A percentile compares a stretch with the other conserved stretches of the same genome.
Conservation (phyloP, 2,329 filamentous ascomycete genomes). For the Aspergillus hiratsukae region DNA sequence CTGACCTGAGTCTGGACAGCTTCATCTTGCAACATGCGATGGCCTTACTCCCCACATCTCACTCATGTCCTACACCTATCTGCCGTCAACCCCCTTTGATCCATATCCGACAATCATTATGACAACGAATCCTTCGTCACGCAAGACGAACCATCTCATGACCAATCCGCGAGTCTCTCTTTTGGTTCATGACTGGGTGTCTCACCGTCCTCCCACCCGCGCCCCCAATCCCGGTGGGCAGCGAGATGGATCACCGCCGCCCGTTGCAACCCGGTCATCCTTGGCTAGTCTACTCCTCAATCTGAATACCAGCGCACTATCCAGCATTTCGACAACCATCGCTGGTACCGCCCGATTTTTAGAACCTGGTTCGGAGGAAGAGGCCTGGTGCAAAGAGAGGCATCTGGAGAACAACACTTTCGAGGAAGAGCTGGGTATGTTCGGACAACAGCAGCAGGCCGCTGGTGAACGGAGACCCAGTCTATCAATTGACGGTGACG, state of each 20-base stretch:
- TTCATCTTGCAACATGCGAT: slow-evolving; percentile 89
- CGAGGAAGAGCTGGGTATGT: slow-evolving; percentile 48
- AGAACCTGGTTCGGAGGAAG: slow-evolving; percentile 69
- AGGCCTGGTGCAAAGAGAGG: slow-evolving; percentile 73
- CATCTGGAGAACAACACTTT: slow-evolving; percentile 94
- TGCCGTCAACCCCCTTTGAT: slow-evolving; percentile 69
- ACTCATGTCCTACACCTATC: slow-evolving; percentile 98
- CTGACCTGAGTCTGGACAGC: slow-evolving; percentile 48
- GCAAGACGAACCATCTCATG: slow-evolving; percentile 70
- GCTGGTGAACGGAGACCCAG: slow-evolving; percentile 33
- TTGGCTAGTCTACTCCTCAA: slow-evolving; percentile 81
- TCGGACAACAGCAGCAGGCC: slow-evolving; percentile 34
- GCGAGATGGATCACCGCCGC: slow-evolving; percentile 59
- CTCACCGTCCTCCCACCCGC: slow-evolving; percentile 78
- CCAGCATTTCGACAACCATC: slow-evolving; percentile 87
- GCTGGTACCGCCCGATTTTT: slow-evolving; percentile 79
- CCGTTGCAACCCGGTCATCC: slow-evolving; percentile 61
- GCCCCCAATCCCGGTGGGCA: slow-evolving; percentile 49
- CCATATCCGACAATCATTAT: slow-evolving; percentile 82
- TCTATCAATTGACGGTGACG: slow-evolving; percentile 71
- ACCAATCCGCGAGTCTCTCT: slow-evolving; percentile 84
- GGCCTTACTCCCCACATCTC: slow-evolving; percentile 84
- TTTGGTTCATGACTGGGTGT: slow-evolving; percentile 98
- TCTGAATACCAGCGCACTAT: slow-evolving; percentile 83
- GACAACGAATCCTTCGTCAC: slow-evolving; percentile 74